Percentiles rank a stretch among this genome's conserved stretches.
phyloP scores from a whole-genome alignment of 2,329 filamentous ascomycete species.

The Coniochaeta hoffmannii region DNA sequence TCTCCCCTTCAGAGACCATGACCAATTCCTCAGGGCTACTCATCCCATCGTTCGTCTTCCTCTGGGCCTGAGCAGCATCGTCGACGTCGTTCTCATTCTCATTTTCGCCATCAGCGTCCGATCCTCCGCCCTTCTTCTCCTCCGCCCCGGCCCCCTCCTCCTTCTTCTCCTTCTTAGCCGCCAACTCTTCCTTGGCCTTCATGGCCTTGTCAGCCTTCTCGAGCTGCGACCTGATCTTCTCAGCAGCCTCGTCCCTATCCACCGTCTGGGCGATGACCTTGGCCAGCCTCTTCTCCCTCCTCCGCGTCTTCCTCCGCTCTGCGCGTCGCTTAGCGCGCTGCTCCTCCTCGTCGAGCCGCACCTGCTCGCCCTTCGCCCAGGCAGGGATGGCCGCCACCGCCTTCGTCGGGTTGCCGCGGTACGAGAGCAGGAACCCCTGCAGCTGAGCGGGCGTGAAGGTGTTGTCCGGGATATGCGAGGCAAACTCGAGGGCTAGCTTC shows the following conservation, averaged over 20 bases:
- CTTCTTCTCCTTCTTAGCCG: neutral
- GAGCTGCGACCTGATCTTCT: neutral
- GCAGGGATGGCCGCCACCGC: slow-evolving; percentile 24
- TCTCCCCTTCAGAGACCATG: neutral
- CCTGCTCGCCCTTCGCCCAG: slow-evolving; percentile 30
- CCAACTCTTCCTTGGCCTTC: neutral
- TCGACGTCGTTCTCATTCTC: slow-evolving; percentile 15
- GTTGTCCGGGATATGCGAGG: slow-evolving; percentile 39
- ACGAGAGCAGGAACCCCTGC: slow-evolving; percentile 39
- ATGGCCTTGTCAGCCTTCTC: neutral
- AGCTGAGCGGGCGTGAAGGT: slow-evolving; percentile 41
- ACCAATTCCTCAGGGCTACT: neutral
- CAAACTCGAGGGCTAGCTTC: slow-evolving; percentile 46
- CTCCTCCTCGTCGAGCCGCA: slow-evolving; percentile 17
- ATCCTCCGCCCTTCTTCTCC: neutral
- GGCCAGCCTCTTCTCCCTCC: slow-evolving; percentile 2
- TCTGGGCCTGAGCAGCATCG: slow-evolving; percentile 9
- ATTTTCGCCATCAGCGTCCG: slow-evolving; percentile 7
- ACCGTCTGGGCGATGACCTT: neutral
- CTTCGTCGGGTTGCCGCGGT: slow-evolving; percentile 29
- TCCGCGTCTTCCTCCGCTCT: slow-evolving; percentile 14
- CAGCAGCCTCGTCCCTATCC: neutral
- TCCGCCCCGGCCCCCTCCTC: neutral
- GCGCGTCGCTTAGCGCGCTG: slow-evolving; percentile 11
- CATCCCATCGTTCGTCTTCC: slow-evolving; percentile 6